Percentiles rank a stretch among this genome's conserved stretches.
phyloP scores from a whole-genome alignment of 2,329 filamentous ascomycete species.

The Aspergillus sojae region DNA sequence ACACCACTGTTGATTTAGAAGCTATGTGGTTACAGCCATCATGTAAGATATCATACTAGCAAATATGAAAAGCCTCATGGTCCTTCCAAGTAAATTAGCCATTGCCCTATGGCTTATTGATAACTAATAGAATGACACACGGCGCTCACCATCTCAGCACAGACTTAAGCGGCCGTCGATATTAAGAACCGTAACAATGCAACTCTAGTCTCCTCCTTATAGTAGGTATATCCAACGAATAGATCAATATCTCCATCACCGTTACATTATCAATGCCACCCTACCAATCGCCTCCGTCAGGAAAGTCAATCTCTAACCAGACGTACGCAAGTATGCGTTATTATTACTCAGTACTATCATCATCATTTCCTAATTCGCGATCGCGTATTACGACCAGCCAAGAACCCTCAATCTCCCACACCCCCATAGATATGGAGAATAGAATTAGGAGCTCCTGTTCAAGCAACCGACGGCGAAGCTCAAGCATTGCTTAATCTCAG shows the following conservation, averaged over 20 bases:
- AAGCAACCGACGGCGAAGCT: neutral
- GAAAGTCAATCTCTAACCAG: neutral
- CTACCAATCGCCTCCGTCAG: neutral
- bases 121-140: neutral
- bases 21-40: too few relatives aligned
- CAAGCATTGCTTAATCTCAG: slow-evolving; percentile 4
- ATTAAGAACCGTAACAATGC: neutral
- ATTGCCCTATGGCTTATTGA: neutral
- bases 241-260: neutral
- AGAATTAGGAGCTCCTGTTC: neutral
- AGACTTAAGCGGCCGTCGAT: neutral
- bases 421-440: neutral
- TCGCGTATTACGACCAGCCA: neutral
- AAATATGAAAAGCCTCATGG: neutral
- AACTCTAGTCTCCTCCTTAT: neutral
- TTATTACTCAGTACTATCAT: neutral
- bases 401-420: neutral
- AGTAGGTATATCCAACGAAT: neutral
- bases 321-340: neutral
- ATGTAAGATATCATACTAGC: neutral
- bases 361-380: neutral
- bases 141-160: neutral
- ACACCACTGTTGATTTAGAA: neutral
- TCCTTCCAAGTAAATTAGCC: neutral
- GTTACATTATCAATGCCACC: slow-evolving; percentile 1